These are phyloP conservation scores for Tolypocladium paradoxum DNA, from an alignment of 2,329 filamentous ascomycete genomes.

Conservation along the genomic window DNA sequence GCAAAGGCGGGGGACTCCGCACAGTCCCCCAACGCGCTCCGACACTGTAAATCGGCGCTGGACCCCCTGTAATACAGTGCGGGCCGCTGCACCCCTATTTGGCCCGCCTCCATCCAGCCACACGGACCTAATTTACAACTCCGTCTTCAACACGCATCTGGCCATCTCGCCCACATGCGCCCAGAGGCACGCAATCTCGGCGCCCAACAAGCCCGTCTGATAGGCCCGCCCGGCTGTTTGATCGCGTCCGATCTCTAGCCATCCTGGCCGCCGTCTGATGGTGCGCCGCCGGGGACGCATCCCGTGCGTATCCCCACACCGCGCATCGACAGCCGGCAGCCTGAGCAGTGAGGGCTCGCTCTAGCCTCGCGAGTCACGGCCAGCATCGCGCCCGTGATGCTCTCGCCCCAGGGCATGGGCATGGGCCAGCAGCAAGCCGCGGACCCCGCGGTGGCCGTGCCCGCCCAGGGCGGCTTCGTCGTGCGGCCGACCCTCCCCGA, in stretches of 20 bases:
- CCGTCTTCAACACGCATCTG: background rate
- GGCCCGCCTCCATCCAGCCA: background rate
- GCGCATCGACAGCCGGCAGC: background rate
- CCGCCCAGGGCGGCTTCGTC: slow-evolving; percentile 1
- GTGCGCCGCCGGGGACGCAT: background rate
- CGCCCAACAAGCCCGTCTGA: background rate
- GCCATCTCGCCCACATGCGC: background rate
- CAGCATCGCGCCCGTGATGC: background rate
- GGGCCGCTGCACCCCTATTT: slow-evolving; percentile 1
- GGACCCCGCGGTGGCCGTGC: background rate
- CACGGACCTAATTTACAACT: slow-evolving; percentile 3
- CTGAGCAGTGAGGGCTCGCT: too few species aligned
- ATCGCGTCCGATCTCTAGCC: background rate
- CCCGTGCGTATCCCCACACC: background rate
- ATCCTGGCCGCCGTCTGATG: background rate
- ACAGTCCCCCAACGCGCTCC: background rate
- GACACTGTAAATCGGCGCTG: background rate
- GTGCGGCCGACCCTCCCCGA: slow-evolving; percentile 43
- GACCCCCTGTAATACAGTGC: background rate
- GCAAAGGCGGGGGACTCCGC: too few species aligned
- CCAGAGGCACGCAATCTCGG: background rate
- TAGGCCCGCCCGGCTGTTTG: background rate
- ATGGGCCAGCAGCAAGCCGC: slow-evolving; percentile 1
- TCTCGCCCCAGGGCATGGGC: background rate
- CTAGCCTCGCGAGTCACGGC: too few species aligned